A percentile compares a stretch with the other conserved stretches of the same genome.
Conservation (phyloP, 2,329 filamentous ascomycete species). For the Nothophoma quercina region DNA sequence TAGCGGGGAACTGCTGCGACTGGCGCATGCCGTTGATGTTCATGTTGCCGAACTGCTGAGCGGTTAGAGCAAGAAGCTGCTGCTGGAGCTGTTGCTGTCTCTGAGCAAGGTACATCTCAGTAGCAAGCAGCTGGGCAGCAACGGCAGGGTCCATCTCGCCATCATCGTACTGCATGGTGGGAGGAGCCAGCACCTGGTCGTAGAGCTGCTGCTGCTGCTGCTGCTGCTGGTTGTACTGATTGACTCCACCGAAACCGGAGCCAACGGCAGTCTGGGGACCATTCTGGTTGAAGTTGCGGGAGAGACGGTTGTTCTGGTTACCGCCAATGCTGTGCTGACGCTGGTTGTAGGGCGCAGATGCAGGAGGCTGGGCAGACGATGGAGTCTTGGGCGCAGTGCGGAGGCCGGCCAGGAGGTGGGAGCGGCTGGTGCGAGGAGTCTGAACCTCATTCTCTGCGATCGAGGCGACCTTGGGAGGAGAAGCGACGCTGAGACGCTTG, state of each 20-base stretch:
- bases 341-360: slow-evolving; percentile 68
- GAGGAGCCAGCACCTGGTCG: slow-evolving; percentile 88
- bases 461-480: slow-evolving; percentile 71
- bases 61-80: slow-evolving; percentile 83
- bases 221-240: slow-evolving; percentile 52
- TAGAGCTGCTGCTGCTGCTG: slow-evolving; percentile 62
- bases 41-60: slow-evolving; percentile 62
- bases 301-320: slow-evolving; percentile 53
- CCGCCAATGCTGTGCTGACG: slow-evolving; percentile 55
- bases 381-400: slow-evolving; percentile 92
- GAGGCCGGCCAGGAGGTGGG: slow-evolving; percentile 90
- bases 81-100: slow-evolving; percentile 96
- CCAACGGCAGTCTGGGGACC: slow-evolving; percentile 68
- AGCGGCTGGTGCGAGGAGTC: slow-evolving; percentile 88
- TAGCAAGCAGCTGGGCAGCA: slow-evolving; percentile 88
- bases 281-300: slow-evolving; percentile 52
- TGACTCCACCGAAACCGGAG: slow-evolving; percentile 59
- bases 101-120: slow-evolving; percentile 90
- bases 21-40: slow-evolving; percentile 64
- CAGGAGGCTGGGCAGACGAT: slow-evolving; percentile 68
- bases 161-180: slow-evolving; percentile 73
- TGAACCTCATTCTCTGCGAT: slow-evolving; percentile 72
- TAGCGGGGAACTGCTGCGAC: slow-evolving; percentile 59
- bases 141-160: slow-evolving; percentile 84
- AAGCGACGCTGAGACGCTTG: slow-evolving; percentile 86